These are phyloP conservation scores for Trichoderma afroharzianum DNA, from an alignment of 2,329 filamentous ascomycete species.

Conservation along the genomic window DNA sequence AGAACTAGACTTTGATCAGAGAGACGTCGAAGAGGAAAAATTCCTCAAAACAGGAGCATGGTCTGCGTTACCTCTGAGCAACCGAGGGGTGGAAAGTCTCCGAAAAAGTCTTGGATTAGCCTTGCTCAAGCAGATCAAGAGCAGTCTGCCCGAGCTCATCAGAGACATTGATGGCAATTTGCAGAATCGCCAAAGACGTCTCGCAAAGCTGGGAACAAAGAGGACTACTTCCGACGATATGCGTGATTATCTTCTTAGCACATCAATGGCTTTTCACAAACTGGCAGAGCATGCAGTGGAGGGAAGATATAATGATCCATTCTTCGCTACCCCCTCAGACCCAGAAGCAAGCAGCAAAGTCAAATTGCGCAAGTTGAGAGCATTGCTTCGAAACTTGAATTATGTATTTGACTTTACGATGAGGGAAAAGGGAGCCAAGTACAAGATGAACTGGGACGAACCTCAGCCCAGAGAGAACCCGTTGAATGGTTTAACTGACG, in stretches of 20 bases:
- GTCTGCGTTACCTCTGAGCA: background rate
- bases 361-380: constrained; percentile 28
- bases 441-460: constrained; percentile 18
- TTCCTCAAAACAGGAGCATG: constrained; percentile 8
- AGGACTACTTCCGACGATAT: constrained; percentile 23
- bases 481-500: constrained; percentile 19
- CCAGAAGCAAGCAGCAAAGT: background rate
- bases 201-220: constrained; percentile 21
- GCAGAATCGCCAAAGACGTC: background rate
- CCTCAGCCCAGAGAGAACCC: background rate
- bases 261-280: constrained; percentile 36
- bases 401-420: constrained; percentile 30
- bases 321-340: constrained; percentile 32
- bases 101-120: background rate
- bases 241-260: constrained; percentile 31
- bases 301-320: constrained; percentile 32
- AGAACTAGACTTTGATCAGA: background rate
- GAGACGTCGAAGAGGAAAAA: constrained; percentile 12
- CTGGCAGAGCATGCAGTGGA: constrained; percentile 29
- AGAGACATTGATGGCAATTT: background rate
- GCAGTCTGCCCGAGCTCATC: background rate
- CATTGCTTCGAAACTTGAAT: constrained; percentile 30
- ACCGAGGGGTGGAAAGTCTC: background rate
- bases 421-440: constrained; percentile 23
- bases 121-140: background rate